Conservation (phyloP, 306 rosid species). For the Prunus armeniaca region DNA sequence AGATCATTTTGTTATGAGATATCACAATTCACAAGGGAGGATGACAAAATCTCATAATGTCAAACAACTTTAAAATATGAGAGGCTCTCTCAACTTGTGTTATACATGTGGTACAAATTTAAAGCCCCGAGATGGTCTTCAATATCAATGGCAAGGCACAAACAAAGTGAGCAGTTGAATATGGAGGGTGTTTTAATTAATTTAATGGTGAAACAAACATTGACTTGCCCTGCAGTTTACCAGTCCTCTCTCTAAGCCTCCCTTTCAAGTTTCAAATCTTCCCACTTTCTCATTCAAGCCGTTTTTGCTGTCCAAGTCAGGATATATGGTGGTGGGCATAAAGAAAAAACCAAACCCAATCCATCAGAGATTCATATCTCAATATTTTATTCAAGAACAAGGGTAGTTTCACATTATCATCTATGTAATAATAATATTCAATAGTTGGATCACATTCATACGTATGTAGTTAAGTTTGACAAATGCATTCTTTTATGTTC, state of each 20-base stretch:
- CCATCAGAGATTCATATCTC: not conserved
- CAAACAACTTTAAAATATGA: not conserved
- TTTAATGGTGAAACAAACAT: no score
- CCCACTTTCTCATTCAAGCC: no score
- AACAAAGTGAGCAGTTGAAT: no score
- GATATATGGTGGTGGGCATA: not conserved
- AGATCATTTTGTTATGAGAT: no score
- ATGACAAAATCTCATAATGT: no score
- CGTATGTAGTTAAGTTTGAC: not conserved
- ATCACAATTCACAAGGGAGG: not conserved
- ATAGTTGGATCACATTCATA: conserved; percentile 3
- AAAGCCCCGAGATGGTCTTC: no score
- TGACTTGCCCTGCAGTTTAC: no score
- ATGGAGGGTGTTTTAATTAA: no score
- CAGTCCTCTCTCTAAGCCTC: not conserved
- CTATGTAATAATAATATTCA: not conserved
- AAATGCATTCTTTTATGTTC: not conserved
- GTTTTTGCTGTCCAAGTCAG: not conserved
- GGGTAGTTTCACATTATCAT: not conserved
- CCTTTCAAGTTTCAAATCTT: no score
- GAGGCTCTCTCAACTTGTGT: not conserved
- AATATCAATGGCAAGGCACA: no score
- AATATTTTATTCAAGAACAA: not conserved
- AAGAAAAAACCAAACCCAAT: not conserved
- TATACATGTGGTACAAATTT: not conserved